Base-by-base conservation (phyloP, 306 rosid species). In the Hippophae rhamnoides region DNA sequence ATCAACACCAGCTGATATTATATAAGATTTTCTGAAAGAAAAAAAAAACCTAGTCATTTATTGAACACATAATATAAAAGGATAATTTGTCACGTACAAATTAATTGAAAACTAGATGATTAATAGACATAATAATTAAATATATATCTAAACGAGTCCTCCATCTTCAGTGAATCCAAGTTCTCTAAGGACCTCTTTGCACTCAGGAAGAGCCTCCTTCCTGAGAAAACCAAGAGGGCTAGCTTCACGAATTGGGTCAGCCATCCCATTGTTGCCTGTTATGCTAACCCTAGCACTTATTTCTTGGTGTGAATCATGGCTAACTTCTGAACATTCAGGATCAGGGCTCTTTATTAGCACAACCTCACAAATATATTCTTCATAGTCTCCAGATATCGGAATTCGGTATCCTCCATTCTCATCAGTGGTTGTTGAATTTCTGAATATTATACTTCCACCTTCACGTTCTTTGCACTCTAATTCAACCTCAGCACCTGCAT, bases 191-290 rank as follows among this genome's bases (percentile, higher is more conserved):
- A 81, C 65, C 0, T 6, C 7, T 10, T 7, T 8, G 13, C 87
- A 78, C 23, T 67, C 61, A 0, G 46, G 0, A 23, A 60, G 58
- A 61, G 65, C 7, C 25, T 40, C 4, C 49, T 52, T 40, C 9
- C 64, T 73, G 80, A 70, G 78, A 84, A 82, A 82, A 43, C 87
- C 87, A 62, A 82, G 84, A 69, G 87, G 75, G 46, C 73, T 75
- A 43, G 73, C 82, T 40, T 44, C 75, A 6, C 84, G 84, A 13
- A 12, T 14, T 41, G 12, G 10, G 58, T 72, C 10, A 1, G 45
- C 13, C 13, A 54, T 75, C 18, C 87, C 87, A 64, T 64, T 73
- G 69, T 78, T 67, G 6, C 31, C 18, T 3, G 84, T 82, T 41
- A 82, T 75, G 12, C 58, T 14, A 40, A 82, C 60, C 45, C 75